Base-by-base conservation (phyloP, 2,329 filamentous ascomycete species). In the Cladosporium sp. region DNA sequence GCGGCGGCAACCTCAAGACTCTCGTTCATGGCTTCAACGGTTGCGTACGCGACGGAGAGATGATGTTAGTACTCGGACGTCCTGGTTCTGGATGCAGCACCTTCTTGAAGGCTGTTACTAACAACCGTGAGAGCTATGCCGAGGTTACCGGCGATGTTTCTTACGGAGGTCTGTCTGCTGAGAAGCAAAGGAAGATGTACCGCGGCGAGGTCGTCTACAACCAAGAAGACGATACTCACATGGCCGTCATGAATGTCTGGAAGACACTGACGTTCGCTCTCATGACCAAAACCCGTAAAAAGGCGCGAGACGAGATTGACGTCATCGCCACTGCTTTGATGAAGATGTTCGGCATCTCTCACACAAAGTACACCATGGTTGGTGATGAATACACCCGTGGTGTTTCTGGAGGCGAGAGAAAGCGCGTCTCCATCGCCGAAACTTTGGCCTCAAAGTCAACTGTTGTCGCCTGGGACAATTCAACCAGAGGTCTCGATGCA, bases 381-480 rank as follows among this genome's bases (percentile, higher is more conserved):
- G 91, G 91, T n/a, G 88, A 93, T 72, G 88, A 89, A 67, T 86
- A 82, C 71, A 84, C 88, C 7, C 86, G 90, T 56, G 91, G 91
- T 75, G 89, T 94, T 0, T 91, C 88, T 56, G 91, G 91, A 71
- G 91, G 91, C 65, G 91, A 95, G 78, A 81, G 91, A 43, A 94
- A 93, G 76, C 89, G 91, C 73, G 91, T 92, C 10, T 89, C 88
- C 25, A 92, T 94, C 68, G 89, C 90, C 1, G 91, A 94, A 77
- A 91, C 89, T 0, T 78, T 94, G 25, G 88, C 90, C 5, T 89
- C 89, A 7, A 89, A 91, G 75, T 88, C 88, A 0, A 88, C 89
- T 0, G 88, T 93, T 1, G 87, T 91, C 36, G 89, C 88, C 68
- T 93, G 90, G 89, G 91, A 94, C 70, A 94, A 94, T 75, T 89